Evolutionary conservation across 2,329 filamentous ascomycete species (phyloP), one percentile per base, ranked within the genome.

Genomic region (Arthroderma uncinatum): DNA sequence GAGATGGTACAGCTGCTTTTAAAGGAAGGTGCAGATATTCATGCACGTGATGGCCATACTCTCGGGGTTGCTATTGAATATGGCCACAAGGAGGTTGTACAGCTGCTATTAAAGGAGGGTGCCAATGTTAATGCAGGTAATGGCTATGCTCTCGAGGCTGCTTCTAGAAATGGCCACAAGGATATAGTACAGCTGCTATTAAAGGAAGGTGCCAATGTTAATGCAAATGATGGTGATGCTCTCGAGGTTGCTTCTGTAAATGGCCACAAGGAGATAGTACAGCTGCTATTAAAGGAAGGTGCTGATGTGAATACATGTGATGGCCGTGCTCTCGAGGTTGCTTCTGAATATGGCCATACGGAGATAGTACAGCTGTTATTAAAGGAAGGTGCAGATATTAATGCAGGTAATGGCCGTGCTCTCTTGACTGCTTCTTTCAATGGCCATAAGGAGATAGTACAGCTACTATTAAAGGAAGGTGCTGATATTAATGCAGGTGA

Each of bases 251-350:
- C 53, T 10, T 42, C 33, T 40, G 1, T 1, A 19, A 2, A 36
- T 25, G 58, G 61, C 16, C 12, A 60, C 19, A 37, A 54, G 23
- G 33, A 56, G 21, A 58, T 59, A 14, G 57, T 57, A 1, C 2
- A 58, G 44, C 6, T 61, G 14, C 50, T 65, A 9, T 48, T 64
- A 9, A 50, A 59, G 7, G 53, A 56, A 1, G 58, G 56, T 9
- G 61, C 58, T 37, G n/a, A n/a, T n/a, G n/a, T 12, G 9, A 37
- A 37, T 37, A 14, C 36, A 12, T n/a, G n/a, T n/a, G n/a, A 37
- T 37, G 36, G 36, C n/a, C 9, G 10, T 37, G 4, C 36, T 12
- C 9, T 14, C 9, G 9, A 12, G 36, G 9, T 37, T 37, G 36
- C 6, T 4, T 12, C 10, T 12, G 12, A 8, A 4, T 12, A 14